Percentiles rank a stretch among this genome's conserved stretches.
Evolutionary conservation across 2,329 filamentous ascomycete species (phyloP).

Genomic region (Colletotrichum lini): DNA sequence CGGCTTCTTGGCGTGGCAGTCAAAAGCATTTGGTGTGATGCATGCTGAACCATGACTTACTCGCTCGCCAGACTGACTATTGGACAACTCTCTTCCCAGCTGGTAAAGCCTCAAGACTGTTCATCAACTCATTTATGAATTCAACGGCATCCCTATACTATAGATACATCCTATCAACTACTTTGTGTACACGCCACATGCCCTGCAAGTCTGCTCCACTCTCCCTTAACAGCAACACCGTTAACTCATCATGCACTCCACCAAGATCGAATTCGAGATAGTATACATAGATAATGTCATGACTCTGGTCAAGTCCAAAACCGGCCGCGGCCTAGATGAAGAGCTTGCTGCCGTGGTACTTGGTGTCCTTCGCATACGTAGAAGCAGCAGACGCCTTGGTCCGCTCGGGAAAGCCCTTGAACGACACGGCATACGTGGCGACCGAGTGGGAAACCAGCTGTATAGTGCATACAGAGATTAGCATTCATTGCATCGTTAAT

Average conservation of each 20-base stretch:
- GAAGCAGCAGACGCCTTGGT: constrained; percentile 48
- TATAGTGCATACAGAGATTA: constrained; percentile 39
- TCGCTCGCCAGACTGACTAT: too few relatives aligned
- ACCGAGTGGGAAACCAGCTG: constrained; percentile 79
- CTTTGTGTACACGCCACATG: neutral
- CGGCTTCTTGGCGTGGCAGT: neutral
- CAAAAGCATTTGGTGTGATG: too few relatives aligned
- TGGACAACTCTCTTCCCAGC: neutral
- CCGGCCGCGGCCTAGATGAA: constrained; percentile 56
- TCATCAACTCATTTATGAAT: too few relatives aligned
- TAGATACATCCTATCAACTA: neutral
- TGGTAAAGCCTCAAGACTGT: neutral
- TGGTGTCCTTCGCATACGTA: constrained; percentile 54
- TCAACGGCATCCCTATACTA: neutral
- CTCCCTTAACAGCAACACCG: neutral
- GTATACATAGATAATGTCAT: neutral
- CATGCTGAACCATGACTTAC: too few relatives aligned
- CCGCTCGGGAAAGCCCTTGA: constrained; percentile 75
- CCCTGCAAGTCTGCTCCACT: neutral
- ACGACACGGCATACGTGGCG: constrained; percentile 77
- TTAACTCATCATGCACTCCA: neutral
- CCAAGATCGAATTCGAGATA: neutral
- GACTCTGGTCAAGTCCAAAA: neutral
- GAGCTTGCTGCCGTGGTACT: constrained; percentile 66
- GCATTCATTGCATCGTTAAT: constrained; percentile 4